Conservation (phyloP, 2,329 filamentous ascomycete genomes). For the Aspergillus quadricinctus region DNA sequence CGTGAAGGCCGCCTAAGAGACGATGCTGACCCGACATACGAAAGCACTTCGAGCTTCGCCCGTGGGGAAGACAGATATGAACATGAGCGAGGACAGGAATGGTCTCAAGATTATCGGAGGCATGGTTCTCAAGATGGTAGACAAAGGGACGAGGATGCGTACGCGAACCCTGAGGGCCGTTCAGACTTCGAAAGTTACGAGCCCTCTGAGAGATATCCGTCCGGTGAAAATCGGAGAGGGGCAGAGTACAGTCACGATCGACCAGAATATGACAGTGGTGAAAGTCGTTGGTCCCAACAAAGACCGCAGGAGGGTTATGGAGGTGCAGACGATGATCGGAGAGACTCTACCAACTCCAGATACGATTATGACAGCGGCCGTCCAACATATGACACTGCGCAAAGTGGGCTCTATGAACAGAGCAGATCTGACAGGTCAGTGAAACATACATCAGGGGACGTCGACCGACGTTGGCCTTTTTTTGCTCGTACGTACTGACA, state of each 20-base stretch:
- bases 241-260: neutral
- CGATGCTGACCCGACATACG: neutral
- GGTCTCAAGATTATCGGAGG: neutral
- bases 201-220: neutral
- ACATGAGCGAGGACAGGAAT: neutral
- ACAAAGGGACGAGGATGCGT: neutral
- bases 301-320: neutral
- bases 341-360: constrained; percentile 12
- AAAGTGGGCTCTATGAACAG: constrained; percentile 9
- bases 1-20: neutral
- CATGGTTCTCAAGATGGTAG: neutral
- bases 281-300: neutral
- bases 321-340: constrained; percentile 1
- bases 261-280: neutral
- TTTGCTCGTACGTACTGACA: constrained; percentile 7
- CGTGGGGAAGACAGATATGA: neutral
- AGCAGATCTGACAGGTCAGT: constrained; percentile 21
- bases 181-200: neutral
- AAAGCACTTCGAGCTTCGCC: neutral
- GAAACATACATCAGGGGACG: neutral
- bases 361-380: constrained; percentile 15
- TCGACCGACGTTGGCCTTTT: neutral
- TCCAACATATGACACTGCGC: constrained; percentile 9
- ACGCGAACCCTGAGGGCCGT: neutral
- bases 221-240: neutral